Percentiles rank a stretch among this genome's conserved stretches.
These are phyloP conservation scores for Lipomyces starkeyi DNA, from an alignment of 805 yeast species.

Conservation along the genomic window DNA sequence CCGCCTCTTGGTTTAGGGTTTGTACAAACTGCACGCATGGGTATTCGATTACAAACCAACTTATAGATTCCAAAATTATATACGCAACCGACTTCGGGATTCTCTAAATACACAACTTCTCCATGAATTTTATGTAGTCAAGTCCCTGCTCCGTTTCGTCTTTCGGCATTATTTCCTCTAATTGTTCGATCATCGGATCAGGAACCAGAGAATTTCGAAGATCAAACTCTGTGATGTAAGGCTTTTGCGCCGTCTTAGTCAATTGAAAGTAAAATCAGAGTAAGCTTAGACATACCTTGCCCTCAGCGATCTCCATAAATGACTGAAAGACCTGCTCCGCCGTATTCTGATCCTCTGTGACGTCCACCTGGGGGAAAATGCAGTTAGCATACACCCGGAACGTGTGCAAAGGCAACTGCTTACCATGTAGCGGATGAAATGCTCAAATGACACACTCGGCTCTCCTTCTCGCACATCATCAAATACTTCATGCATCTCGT, in stretches of 20 bases:
- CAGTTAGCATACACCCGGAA: background rate
- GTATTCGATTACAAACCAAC: no score
- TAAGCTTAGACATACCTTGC: conserved; percentile 39
- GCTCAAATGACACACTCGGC: conserved; percentile 44
- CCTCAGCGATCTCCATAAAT: conserved; percentile 51
- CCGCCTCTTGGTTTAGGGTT: background rate
- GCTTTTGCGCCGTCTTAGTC: conserved; percentile 9
- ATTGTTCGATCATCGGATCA: conserved; percentile 44
- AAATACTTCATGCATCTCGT: conserved; percentile 51
- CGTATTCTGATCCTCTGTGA: conserved; percentile 50
- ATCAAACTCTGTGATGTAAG: conserved; percentile 50
- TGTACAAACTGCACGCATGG: background rate
- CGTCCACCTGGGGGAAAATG: conserved; percentile 38
- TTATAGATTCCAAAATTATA: background rate
- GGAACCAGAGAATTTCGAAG: conserved; percentile 48
- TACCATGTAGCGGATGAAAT: conserved; percentile 47
- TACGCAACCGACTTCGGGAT: background rate
- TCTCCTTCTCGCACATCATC: conserved; percentile 41
- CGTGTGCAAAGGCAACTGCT: background rate
- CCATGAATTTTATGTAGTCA: conserved; percentile 45
- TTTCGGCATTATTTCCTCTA: conserved; percentile 44
- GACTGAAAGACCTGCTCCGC: conserved; percentile 49
- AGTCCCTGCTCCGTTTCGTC: conserved; percentile 40
- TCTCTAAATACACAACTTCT: conserved; percentile 28
- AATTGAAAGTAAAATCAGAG: background rate